These are phyloP conservation scores for Kuraishia capsulata DNA, from an alignment of 805 yeast species.

Conservation along the genomic window DNA sequence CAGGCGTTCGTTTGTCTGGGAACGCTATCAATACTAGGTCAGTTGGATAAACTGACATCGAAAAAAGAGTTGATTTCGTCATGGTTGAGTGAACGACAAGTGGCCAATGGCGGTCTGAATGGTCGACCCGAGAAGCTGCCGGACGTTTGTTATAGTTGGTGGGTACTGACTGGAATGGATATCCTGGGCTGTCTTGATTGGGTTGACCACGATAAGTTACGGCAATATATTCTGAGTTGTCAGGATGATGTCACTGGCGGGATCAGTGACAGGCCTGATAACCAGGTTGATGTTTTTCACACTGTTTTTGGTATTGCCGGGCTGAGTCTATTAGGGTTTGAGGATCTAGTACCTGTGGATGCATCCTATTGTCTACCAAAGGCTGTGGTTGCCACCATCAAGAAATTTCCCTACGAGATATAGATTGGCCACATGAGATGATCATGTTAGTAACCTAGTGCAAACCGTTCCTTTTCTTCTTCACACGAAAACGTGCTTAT, in stretches of 20 bases:
- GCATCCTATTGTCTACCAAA: constrained; percentile 84
- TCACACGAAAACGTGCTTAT: too few species aligned
- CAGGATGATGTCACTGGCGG: constrained; percentile 85
- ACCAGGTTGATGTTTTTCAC: constrained; percentile 89
- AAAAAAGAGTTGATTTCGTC: constrained; percentile 46
- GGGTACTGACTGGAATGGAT: constrained; percentile 78
- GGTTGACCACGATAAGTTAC: constrained; percentile 61
- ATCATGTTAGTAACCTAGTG: too few species aligned
- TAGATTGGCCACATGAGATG: too few species aligned
- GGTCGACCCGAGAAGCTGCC: constrained; percentile 95
- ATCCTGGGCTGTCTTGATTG: constrained; percentile 62
- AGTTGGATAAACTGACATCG: constrained; percentile 44
- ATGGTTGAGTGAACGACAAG: constrained; percentile 92
- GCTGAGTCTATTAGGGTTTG: constrained; percentile 61
- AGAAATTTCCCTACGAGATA: constrained; percentile 8
- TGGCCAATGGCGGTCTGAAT: constrained; percentile 81
- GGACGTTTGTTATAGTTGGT: constrained; percentile 98
- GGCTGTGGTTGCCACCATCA: constrained; percentile 25
- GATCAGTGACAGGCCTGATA: constrained; percentile 83
- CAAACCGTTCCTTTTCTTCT: too few species aligned
- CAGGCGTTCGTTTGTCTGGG: constrained; percentile 85
- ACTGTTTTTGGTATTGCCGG: constrained; percentile 90
- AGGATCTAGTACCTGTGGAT: constrained; percentile 54
- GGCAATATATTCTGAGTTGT: constrained; percentile 58
- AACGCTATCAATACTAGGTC: constrained; percentile 59